phyloP scores from a whole-genome alignment of 768 basidiomycete species.

The Astraeus odoratus region DNA sequence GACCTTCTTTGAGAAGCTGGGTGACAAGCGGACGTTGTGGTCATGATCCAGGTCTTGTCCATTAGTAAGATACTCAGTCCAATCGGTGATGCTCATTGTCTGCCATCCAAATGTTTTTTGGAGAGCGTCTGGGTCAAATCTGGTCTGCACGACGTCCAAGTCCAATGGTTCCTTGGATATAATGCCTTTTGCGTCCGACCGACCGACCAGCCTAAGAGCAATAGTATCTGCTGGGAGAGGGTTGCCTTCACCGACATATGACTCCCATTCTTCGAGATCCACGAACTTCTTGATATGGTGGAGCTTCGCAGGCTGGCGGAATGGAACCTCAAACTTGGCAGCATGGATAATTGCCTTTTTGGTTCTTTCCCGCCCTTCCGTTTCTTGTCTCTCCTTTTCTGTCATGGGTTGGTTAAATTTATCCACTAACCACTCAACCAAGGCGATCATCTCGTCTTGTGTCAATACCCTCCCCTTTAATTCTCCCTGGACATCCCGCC shows the following conservation, averaged over 20 bases:
- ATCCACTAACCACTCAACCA: conserved; percentile 80
- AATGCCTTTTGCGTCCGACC: too few species aligned
- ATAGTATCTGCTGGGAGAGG: conserved; percentile 72
- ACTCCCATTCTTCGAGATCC: conserved; percentile 47
- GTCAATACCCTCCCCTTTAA: conserved; percentile 56
- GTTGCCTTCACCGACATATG: conserved; percentile 59
- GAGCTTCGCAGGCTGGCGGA: conserved; percentile 40
- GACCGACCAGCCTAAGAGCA: too few species aligned
- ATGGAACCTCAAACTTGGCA: neutral
- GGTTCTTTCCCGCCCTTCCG: too few species aligned
- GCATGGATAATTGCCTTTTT: neutral
- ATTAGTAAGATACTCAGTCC: too few species aligned
- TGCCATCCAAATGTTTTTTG: too few species aligned
- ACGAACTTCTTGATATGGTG: conserved; percentile 58
- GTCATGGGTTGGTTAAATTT: conserved; percentile 14
- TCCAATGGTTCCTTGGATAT: too few species aligned
- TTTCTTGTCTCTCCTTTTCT: neutral
- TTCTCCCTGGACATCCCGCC: conserved; percentile 73
- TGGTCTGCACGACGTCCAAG: too few species aligned
- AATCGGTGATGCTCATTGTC: too few species aligned
- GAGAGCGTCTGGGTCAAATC: too few species aligned
- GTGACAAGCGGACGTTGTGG: too few species aligned
- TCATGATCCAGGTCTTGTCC: too few species aligned
- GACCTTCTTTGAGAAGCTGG: too few species aligned
- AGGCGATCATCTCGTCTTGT: conserved; percentile 68